Evolutionary conservation across 495 filamentous ascomycete species (phyloP).

Genomic region (Tuber melanosporum): DNA sequence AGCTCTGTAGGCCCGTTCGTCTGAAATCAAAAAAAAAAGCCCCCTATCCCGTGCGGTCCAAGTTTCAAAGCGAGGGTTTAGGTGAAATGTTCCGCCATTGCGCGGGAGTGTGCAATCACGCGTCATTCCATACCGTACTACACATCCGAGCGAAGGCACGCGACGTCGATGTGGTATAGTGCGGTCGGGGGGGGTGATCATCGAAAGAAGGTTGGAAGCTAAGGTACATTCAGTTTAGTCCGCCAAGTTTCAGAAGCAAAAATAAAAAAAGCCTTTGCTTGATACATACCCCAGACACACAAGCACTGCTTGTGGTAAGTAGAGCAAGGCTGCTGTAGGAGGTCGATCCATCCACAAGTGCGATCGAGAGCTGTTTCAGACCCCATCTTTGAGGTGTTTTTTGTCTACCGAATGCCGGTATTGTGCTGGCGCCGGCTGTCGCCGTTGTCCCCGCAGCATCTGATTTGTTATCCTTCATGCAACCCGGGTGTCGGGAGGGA

Average conservation of each 20-base stretch:
- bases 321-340: neutral
- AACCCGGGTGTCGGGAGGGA: neutral
- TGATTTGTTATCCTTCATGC: neutral
- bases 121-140: neutral
- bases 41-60: neutral
- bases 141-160: neutral
- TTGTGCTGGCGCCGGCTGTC: neutral
- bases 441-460: neutral
- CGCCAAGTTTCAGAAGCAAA: neutral
- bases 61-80: neutral
- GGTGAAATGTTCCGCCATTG: neutral
- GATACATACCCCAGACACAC: neutral
- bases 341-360: neutral
- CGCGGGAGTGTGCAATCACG: neutral
- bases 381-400: constrained; percentile 1
- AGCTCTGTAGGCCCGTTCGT: neutral
- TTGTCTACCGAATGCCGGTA: neutral
- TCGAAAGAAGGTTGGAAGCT: neutral
- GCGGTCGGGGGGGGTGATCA: neutral
- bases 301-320: neutral
- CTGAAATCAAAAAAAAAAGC: neutral
- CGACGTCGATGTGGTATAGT: neutral
- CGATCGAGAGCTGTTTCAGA: neutral
- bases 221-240: neutral
- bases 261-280: neutral